Conservation (phyloP, 257 asterid species). For the Lycium barbarum region DNA sequence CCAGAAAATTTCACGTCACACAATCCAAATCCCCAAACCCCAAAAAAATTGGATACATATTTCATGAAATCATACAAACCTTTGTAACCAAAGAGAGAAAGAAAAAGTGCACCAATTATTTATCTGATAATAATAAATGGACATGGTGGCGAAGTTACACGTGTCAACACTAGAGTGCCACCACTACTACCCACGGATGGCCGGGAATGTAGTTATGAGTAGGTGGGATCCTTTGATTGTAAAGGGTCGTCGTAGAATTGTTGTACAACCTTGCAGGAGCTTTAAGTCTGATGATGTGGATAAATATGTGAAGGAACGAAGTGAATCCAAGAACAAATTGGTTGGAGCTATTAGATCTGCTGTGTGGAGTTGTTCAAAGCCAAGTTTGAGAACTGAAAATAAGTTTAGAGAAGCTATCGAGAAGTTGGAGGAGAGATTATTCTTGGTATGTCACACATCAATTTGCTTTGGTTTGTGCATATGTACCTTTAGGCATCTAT, state of each 20-base stretch:
- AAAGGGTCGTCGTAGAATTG: conserved; percentile 46
- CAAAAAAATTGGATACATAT: not conserved
- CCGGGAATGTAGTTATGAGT: conserved; percentile 38
- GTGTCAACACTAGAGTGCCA: conserved; percentile 61
- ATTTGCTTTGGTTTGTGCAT: not conserved
- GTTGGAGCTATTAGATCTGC: conserved; percentile 60
- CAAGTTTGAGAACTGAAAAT: conserved; percentile 65
- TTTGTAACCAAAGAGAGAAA: not conserved
- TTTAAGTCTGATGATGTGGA: conserved; percentile 65
- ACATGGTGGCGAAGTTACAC: conserved; percentile 65
- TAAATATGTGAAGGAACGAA: conserved; percentile 31
- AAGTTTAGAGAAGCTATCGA: conserved; percentile 62
- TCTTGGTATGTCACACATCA: conserved; percentile 54
- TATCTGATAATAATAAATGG: conserved; percentile 39
- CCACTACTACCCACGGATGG: conserved; percentile 36
- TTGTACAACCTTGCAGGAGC: conserved; percentile 63
- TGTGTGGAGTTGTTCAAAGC: conserved; percentile 87
- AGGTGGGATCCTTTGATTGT: conserved; percentile 46
- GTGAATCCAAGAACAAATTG: conserved; percentile 43
- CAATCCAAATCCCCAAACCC: conserved; percentile 29
- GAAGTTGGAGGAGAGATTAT: conserved; percentile 72
- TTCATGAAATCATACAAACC: not conserved
- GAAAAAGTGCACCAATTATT: not conserved
- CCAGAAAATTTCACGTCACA: conserved; percentile 2
- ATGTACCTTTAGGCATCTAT: not conserved